A percentile compares a stretch with the other conserved stretches of the same genome.
Evolutionary conservation across 306 rosid genomes (phyloP).

Genomic region (Vicia villosa): DNA sequence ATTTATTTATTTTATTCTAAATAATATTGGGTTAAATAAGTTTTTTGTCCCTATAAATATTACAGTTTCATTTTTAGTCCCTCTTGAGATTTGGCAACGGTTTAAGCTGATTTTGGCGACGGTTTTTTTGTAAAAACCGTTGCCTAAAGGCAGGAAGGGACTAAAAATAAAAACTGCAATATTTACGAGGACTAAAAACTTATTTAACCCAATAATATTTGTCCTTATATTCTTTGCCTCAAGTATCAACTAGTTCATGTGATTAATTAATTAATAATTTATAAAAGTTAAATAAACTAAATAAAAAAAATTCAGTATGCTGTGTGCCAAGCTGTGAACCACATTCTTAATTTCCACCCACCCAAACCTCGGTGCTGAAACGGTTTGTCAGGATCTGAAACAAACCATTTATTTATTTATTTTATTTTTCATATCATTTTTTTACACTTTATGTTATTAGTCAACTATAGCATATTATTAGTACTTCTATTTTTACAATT

Average conservation of each 20-base stretch:
- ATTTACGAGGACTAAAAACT: too few relatives aligned
- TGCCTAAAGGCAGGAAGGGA: too few relatives aligned
- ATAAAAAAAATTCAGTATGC: slow-evolving; percentile 38
- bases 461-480: slow-evolving; percentile 35
- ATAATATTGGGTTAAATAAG: too few relatives aligned
- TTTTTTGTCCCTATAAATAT: too few relatives aligned
- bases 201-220: neutral
- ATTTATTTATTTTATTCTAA: slow-evolving; percentile 24
- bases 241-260: slow-evolving; percentile 38
- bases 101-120: too few relatives aligned
- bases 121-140: too few relatives aligned
- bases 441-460: slow-evolving; percentile 23
- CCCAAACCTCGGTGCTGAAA: slow-evolving; percentile 37
- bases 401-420: neutral
- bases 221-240: slow-evolving; percentile 27
- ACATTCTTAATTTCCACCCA: slow-evolving; percentile 39
- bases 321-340: slow-evolving; percentile 57
- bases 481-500: slow-evolving; percentile 2
- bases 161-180: too few relatives aligned
- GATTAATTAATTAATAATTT: slow-evolving; percentile 14
- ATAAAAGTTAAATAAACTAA: neutral
- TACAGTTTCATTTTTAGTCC: too few relatives aligned
- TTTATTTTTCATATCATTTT: slow-evolving; percentile 26
- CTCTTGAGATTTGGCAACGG: too few relatives aligned
- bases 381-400: slow-evolving; percentile 32